Evolutionary conservation across 2,329 filamentous ascomycete species (phyloP), one percentile per base, ranked within the genome.

Genomic region (Celoporthe dispersa): DNA sequence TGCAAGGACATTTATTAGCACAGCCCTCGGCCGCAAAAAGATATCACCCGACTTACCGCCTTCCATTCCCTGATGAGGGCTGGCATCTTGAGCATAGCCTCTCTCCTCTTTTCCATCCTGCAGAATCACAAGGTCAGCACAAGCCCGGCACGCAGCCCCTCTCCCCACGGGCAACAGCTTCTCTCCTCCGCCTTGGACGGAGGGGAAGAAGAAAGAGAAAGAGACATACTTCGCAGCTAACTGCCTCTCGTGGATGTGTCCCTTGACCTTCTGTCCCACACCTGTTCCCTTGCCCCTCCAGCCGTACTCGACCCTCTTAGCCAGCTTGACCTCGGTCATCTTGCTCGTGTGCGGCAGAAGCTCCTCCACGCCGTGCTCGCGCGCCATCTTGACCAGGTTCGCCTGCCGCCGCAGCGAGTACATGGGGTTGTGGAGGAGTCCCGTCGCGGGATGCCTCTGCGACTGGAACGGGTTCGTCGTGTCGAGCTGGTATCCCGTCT

Each of bases 31-130:
- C 51, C 62, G 68, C n/a, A 39, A 59, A 16, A 28, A 37, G 4
- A 16, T 19, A n/a, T 3, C 19, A 22, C 8, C n/a, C 37, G 57
- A 82, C 89, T 79, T 84, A 96, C 93, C 88, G 92, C 90, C 83
- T 97, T 97, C 96, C 95, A 99, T 80, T 92, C 86, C 81, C 92
- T 89, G 80, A 99, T 93, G 84, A 98, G 88, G 77, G 91, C 89
- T 73, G 95, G 94, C 96, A 99, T 99, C 71, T 91, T 90, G 84
- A 97, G 81, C 93, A 98, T 98, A 71, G 96, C 96, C 81, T 93
- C 88, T 86, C 92, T 92, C 83, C 94, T 90, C 84, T 92, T 90
- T 80, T 97, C 94, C 87, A 98, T 88, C 81, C 91, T 92, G 77
- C 72, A 51, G 8, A 16, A 68, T 37, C 70, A 67, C 48, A 66